Conservation (phyloP, 2,329 filamentous ascomycete genomes). For the Emmonsia crescens region DNA sequence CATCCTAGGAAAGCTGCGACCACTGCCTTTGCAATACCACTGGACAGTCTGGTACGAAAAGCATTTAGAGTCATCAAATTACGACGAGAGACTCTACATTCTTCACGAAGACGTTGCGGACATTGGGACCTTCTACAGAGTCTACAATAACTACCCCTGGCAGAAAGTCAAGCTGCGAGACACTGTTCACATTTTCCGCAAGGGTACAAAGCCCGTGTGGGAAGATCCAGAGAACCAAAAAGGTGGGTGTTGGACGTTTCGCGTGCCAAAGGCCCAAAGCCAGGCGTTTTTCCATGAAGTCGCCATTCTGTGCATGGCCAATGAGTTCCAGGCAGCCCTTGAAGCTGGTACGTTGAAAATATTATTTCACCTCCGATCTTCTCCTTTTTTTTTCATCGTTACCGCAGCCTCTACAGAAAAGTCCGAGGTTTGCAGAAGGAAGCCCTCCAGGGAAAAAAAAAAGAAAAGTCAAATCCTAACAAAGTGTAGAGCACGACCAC, state of each 20-base stretch:
- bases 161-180: constrained; percentile 66
- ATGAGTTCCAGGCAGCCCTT: constrained; percentile 51
- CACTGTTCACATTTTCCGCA: constrained; percentile 69
- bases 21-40: constrained; percentile 37
- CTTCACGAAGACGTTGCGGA: constrained; percentile 33
- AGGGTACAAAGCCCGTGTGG: constrained; percentile 66
- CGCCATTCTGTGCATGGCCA: constrained; percentile 26
- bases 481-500: constrained; percentile 58
- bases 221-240: constrained; percentile 77
- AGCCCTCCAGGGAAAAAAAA: neutral
- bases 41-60: constrained; percentile 41
- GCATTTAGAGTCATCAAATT: constrained; percentile 21
- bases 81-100: constrained; percentile 26
- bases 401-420: neutral
- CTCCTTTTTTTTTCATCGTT: neutral
- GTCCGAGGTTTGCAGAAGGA: too few relatives aligned
- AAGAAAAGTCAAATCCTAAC: neutral
- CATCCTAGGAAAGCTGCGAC: constrained; percentile 36
- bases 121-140: constrained; percentile 56
- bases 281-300: constrained; percentile 39
- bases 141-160: constrained; percentile 71
- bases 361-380: too few relatives aligned
- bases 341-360: constrained; percentile 62
- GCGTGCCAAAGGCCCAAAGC: constrained; percentile 63
- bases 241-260: constrained; percentile 87